phyloP scores from a whole-genome alignment of 2,329 filamentous ascomycete genomes.

The Aspergillus pseudotamarii region DNA sequence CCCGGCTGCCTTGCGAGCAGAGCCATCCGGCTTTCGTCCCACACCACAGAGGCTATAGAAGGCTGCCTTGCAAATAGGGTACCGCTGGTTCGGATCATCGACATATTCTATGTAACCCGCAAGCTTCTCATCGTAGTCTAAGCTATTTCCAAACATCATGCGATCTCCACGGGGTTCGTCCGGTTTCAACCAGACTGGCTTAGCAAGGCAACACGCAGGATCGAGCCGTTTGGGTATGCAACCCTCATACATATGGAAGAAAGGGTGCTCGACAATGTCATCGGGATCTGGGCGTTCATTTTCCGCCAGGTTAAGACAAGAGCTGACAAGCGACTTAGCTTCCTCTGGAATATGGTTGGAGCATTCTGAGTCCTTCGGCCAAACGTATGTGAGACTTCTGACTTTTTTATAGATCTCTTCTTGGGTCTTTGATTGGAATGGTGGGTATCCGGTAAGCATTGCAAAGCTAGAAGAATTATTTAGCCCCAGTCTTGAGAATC shows the following conservation, averaged over 20 bases:
- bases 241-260: constrained; percentile 54
- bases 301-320: constrained; percentile 51
- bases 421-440: constrained; percentile 78
- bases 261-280: constrained; percentile 52
- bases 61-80: constrained; percentile 42
- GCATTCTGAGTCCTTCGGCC: constrained; percentile 49
- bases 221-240: constrained; percentile 50
- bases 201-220: constrained; percentile 40
- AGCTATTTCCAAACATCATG: constrained; percentile 46
- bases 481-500: constrained; percentile 16
- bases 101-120: constrained; percentile 38
- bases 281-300: constrained; percentile 53
- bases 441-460: constrained; percentile 93
- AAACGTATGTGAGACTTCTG: constrained; percentile 50
- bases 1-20: constrained; percentile 46
- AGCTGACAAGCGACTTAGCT: constrained; percentile 51
- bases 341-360: constrained; percentile 52
- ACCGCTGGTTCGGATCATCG: constrained; percentile 40
- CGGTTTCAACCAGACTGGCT: constrained; percentile 47
- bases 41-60: constrained; percentile 51
- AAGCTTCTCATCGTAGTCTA: constrained; percentile 46
- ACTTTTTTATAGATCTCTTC: constrained; percentile 56
- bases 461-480: constrained; percentile 67
- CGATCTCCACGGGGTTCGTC: constrained; percentile 51
- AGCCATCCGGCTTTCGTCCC: constrained; percentile 45